These are phyloP conservation scores for Przewalskia tangutica DNA, from an alignment of 257 asterid species.

Conservation along the genomic window DNA sequence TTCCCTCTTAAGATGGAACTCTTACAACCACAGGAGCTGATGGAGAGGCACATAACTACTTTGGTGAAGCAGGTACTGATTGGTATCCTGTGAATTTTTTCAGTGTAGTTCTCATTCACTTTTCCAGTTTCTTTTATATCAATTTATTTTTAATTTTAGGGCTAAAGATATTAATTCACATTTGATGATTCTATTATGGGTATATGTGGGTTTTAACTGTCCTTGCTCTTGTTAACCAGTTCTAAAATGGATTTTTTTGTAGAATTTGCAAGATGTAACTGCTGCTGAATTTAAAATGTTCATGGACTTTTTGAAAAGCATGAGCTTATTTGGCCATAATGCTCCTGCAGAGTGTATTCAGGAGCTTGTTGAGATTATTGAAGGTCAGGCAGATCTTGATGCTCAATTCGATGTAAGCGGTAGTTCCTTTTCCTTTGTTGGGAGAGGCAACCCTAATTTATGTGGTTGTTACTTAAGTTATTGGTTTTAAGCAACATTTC, in stretches of 20 bases:
- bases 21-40: slow-evolving; percentile 71
- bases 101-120: background rate
- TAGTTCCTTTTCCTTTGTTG: slow-evolving; percentile 10
- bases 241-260: slow-evolving; percentile 13
- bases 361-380: slow-evolving; percentile 94
- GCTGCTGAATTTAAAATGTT: slow-evolving; percentile 82
- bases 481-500: background rate
- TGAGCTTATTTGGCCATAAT: slow-evolving; percentile 73
- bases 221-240: background rate
- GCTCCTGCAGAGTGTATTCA: slow-evolving; percentile 81
- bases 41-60: slow-evolving; percentile 83
- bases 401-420: slow-evolving; percentile 74
- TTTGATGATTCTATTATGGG: background rate
- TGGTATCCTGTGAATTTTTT: background rate
- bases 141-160: background rate
- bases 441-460: background rate
- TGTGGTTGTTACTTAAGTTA: background rate
- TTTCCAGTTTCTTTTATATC: no score
- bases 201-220: background rate
- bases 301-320: slow-evolving; percentile 80
- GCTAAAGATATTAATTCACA: background rate
- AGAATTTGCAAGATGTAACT: slow-evolving; percentile 92
- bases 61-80: slow-evolving; percentile 71
- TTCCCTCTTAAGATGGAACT: slow-evolving; percentile 79
- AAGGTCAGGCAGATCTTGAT: slow-evolving; percentile 96